Percentiles rank a stretch among this genome's conserved stretches.
Evolutionary conservation across 768 basidiomycete species (phyloP).

Genomic region (Pisolithus microcarpus): DNA sequence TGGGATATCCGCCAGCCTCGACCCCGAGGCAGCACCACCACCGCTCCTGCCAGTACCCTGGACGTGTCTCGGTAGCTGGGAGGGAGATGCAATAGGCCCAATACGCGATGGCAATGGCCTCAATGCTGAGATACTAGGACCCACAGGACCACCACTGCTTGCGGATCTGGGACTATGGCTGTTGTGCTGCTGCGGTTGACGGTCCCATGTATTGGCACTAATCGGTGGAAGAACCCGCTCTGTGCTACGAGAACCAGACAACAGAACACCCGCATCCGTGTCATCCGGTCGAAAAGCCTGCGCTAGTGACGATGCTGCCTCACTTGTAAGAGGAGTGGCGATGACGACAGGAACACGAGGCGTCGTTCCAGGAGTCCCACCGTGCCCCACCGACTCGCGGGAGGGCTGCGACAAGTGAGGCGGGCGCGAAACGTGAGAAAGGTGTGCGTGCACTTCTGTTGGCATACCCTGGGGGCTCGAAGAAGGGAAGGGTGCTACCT

Average conservation of each 20-base stretch:
- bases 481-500: slow-evolving; percentile 8
- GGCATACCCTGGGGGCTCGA: slow-evolving; percentile 7
- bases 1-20: slow-evolving; percentile 22
- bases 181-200: neutral
- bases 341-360: neutral
- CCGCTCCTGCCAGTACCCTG: neutral
- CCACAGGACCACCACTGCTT: neutral
- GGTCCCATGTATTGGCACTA: slow-evolving; percentile 10
- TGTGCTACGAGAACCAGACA: neutral
- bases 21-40: neutral
- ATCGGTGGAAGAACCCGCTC: slow-evolving; percentile 23
- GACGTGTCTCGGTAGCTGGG: neutral
- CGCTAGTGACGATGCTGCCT: slow-evolving; percentile 7
- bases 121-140: slow-evolving; percentile 16
- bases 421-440: slow-evolving; percentile 5
- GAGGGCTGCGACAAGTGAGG: slow-evolving; percentile 8
- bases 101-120: slow-evolving; percentile 28
- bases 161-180: neutral
- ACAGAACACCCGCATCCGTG: neutral
- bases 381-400: neutral
- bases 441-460: slow-evolving; percentile 2
- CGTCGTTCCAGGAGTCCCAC: neutral
- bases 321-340: slow-evolving; percentile 6
- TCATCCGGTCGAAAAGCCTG: neutral
- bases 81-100: slow-evolving; percentile 11